These are phyloP conservation scores for Colletotrichum tropicicola DNA, from an alignment of 2,329 filamentous ascomycete genomes.

Conservation along the genomic window DNA sequence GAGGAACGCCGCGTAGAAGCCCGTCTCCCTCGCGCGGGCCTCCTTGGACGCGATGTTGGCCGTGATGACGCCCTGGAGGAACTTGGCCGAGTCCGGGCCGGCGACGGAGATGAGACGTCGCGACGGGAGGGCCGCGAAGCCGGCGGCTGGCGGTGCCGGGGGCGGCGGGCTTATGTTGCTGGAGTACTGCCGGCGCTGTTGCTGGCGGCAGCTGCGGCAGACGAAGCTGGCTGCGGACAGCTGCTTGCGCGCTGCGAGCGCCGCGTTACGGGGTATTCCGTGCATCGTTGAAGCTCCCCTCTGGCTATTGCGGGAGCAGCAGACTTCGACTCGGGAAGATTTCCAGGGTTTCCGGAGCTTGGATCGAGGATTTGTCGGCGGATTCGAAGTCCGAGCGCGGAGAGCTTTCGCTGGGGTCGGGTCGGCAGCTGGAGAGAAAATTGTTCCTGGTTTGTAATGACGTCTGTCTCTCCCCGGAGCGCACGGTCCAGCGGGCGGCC, in stretches of 20 bases:
- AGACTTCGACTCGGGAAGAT: too few species aligned
- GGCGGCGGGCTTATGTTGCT: constrained; percentile 43
- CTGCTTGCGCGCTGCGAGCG: constrained; percentile 14
- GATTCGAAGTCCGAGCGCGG: not conserved
- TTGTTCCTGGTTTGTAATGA: constrained; percentile 27
- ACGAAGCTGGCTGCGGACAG: constrained; percentile 20
- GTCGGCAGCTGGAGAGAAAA: not conserved
- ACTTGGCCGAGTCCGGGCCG: constrained; percentile 82
- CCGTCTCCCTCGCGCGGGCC: constrained; percentile 49
- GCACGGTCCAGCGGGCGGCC: constrained; percentile 4
- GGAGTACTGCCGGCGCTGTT: constrained; percentile 38
- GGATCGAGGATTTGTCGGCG: not conserved
- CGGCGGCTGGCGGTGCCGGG: constrained; percentile 54
- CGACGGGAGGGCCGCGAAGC: constrained; percentile 69
- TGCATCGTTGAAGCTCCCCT: not conserved
- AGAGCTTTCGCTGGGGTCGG: not conserved
- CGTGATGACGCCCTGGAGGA: constrained; percentile 89
- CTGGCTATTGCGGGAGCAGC: too few species aligned
- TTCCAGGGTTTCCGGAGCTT: not conserved
- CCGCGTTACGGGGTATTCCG: constrained; percentile 7
- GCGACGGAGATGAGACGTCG: constrained; percentile 82
- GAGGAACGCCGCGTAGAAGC: constrained; percentile 85
- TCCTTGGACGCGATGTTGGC: constrained; percentile 63
- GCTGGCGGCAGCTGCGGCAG: constrained; percentile 43
- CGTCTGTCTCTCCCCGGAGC: constrained; percentile 6